Base-by-base conservation (phyloP, 2,329 filamentous ascomycete species). In the Exophiala oligosperma region DNA sequence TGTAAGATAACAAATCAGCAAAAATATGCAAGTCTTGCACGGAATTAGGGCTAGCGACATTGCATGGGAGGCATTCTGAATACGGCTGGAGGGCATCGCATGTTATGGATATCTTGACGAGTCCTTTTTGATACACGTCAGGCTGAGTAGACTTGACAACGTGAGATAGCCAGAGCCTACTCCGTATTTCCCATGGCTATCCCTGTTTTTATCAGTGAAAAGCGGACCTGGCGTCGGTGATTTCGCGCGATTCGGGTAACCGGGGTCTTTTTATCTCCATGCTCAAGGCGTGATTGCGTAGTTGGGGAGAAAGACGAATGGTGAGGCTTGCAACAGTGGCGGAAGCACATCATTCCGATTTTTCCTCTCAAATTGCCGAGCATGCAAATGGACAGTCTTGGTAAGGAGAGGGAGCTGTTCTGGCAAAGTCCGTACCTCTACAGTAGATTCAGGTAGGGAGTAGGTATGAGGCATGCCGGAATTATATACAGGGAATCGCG, bases 1-100 rank as follows among this genome's bases (percentile, higher is more conserved):
- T 61, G 59, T 61, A 61, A 53, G 44, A 61, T 58, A 59, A 56
- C 49, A 37, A 40, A n/a, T 26, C 46, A 48, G 28, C 14, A 17
- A 29, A 14, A 28, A n/a, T 7, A 48, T 28, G 46, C 46, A 48
- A 32, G 24, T 14, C n/a, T 43, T 43, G n/a, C 32, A 35, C 32
- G 8, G 21, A 23, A 43, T 43, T 40, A 43, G 48, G 48, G 28
- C 28, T 28, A 37, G 32, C 28, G 23, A 29, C 48, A 14, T 50
- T 29, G 8, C 48, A 29, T 29, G 46, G 46, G 46, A 28, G 40
- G 40, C 40, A 43, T 43, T 43, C 40, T 43, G 40, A 43, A 11
- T 5, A 23, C 2, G 40, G n/a, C 12, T 3, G 17, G 40, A 43
- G 40, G 28, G 38, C 38, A 41, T 14, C 5, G 38, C 12, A 41